Conservation (phyloP, 129 eudicot genomes). For the Centaurea solstitialis region DNA sequence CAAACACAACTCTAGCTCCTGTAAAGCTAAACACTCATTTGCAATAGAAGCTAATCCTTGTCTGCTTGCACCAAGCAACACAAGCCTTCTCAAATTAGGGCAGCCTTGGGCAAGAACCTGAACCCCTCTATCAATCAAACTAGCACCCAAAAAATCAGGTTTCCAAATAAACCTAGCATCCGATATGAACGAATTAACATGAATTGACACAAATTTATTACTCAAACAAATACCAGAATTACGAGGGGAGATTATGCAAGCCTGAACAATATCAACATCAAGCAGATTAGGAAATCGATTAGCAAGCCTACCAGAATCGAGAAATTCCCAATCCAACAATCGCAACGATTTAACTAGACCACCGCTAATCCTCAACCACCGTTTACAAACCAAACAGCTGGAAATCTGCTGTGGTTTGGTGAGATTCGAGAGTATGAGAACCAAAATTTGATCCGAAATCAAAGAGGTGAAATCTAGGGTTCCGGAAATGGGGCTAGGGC, state of each 20-base stretch:
- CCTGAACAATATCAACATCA: constrained; percentile 60
- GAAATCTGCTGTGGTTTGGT: constrained; percentile 46
- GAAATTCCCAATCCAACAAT: constrained; percentile 88
- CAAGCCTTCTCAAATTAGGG: constrained; percentile 61
- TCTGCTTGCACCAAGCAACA: constrained; percentile 50
- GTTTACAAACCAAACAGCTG: constrained; percentile 63
- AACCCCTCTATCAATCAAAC: constrained; percentile 63
- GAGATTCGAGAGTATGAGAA: constrained; percentile 49
- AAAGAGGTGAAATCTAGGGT: constrained; percentile 45
- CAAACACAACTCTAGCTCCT: constrained; percentile 77
- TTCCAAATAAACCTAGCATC: constrained; percentile 40
- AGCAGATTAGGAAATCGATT: constrained; percentile 70
- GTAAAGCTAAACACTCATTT: constrained; percentile 63
- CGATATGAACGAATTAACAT: constrained; percentile 39
- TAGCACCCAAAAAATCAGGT: constrained; percentile 47
- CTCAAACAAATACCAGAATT: constrained; percentile 74
- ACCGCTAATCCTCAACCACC: constrained; percentile 66
- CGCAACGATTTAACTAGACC: constrained; percentile 48
- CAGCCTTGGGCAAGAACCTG: constrained; percentile 65
- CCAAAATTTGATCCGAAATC: constrained; percentile 58
- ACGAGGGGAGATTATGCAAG: constrained; percentile 50
- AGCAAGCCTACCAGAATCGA: constrained; percentile 73
- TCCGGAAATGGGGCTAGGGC: constrained; percentile 15
- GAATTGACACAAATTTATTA: constrained; percentile 48
- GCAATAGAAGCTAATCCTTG: constrained; percentile 62